Evolutionary conservation across 2,329 filamentous ascomycete species (phyloP).

Genomic region (Phaeoacremonium minimum): DNA sequence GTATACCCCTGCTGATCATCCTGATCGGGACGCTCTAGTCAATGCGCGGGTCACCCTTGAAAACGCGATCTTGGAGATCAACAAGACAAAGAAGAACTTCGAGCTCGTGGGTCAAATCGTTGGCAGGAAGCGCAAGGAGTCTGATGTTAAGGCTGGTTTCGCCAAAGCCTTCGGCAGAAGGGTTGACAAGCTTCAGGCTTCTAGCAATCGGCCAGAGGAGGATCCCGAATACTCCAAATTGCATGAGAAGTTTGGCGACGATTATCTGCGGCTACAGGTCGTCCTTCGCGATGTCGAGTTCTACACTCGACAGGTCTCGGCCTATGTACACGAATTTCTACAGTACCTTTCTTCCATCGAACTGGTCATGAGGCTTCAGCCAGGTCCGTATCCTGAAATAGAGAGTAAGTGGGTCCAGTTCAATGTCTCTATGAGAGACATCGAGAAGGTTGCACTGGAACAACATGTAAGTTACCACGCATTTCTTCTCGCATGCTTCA

Average conservation of each 20-base stretch:
- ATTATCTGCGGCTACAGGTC: slow-evolving; percentile 88
- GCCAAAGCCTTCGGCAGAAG: slow-evolving; percentile 87
- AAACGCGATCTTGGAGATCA: slow-evolving; percentile 77
- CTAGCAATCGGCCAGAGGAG: slow-evolving; percentile 59
- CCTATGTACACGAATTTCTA: slow-evolving; percentile 77
- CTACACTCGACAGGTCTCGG: slow-evolving; percentile 76
- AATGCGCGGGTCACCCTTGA: slow-evolving; percentile 50
- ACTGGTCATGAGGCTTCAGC: slow-evolving; percentile 68
- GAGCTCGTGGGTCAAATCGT: slow-evolving; percentile 90
- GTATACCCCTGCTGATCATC: slow-evolving; percentile 76
- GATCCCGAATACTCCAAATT: slow-evolving; percentile 78
- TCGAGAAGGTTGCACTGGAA: slow-evolving; percentile 76
- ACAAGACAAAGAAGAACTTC: slow-evolving; percentile 92
- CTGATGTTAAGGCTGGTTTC: slow-evolving; percentile 77
- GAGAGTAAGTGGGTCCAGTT: slow-evolving; percentile 95
- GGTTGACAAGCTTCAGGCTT: slow-evolving; percentile 75
- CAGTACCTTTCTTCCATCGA: slow-evolving; percentile 80
- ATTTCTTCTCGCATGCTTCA: neutral
- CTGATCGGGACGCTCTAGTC: slow-evolving; percentile 66
- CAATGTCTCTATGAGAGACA: slow-evolving; percentile 80
- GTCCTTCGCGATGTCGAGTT: slow-evolving; percentile 91
- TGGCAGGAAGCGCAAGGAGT: slow-evolving; percentile 79
- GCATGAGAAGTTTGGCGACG: slow-evolving; percentile 83
- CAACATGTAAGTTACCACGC: slow-evolving; percentile 63
- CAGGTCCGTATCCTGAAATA: slow-evolving; percentile 73